Evolutionary conservation across 148 eudicot species (phyloP).

Genomic region (Cornus kousa): DNA sequence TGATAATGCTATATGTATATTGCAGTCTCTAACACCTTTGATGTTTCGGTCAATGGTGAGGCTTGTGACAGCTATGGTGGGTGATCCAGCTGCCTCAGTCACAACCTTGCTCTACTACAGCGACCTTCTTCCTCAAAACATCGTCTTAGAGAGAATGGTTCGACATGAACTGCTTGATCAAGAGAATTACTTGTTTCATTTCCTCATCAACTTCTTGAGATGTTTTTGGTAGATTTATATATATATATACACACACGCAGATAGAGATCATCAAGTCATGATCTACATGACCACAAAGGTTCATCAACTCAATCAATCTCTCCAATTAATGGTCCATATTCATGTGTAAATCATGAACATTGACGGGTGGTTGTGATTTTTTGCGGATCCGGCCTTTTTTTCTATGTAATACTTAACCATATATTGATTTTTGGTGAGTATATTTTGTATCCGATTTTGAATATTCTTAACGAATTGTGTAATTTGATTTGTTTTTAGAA

Average conservation of each 20-base stretch:
- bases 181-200: constrained; percentile 45
- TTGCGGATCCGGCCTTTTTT: background rate
- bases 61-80: constrained; percentile 35
- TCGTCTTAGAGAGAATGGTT: constrained; percentile 40
- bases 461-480: background rate
- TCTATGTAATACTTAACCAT: background rate
- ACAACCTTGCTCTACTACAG: constrained; percentile 51
- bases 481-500: background rate
- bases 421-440: background rate
- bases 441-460: background rate
- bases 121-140: constrained; percentile 45
- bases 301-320: too few relatives aligned
- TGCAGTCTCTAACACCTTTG: constrained; percentile 42
- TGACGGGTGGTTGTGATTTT: background rate
- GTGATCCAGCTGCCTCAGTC: constrained; percentile 42
- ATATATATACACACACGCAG: background rate
- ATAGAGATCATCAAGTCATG: background rate
- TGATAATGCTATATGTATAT: background rate
- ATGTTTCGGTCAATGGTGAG: constrained; percentile 42
- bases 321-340: too few relatives aligned
- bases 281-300: background rate
- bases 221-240: constrained; percentile 40
- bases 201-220: constrained; percentile 50
- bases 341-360: too few relatives aligned
- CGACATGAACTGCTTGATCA: constrained; percentile 46